A percentile compares a stretch with the other conserved stretches of the same genome.
Evolutionary conservation across 495 filamentous ascomycete genomes (phyloP).

Genomic region (Penicillium lividum): DNA sequence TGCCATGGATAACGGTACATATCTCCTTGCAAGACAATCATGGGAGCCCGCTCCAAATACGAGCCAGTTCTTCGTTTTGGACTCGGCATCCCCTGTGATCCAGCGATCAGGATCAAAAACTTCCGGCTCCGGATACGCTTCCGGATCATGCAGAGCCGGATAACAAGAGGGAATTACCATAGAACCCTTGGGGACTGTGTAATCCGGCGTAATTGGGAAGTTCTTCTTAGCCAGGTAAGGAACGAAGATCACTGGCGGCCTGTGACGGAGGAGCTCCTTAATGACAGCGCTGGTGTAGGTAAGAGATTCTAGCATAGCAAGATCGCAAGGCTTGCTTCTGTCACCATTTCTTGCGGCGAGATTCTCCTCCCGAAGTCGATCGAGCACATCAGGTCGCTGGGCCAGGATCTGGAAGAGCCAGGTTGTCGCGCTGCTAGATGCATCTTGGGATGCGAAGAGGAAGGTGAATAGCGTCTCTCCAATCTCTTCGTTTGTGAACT

Average conservation of each 20-base stretch:
- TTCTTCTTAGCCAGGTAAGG: constrained; percentile 86
- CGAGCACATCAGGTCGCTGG: constrained; percentile 83
- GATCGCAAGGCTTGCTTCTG: constrained; percentile 59
- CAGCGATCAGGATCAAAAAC: constrained; percentile 82
- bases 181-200: constrained; percentile 83
- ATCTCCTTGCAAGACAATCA: constrained; percentile 88
- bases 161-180: constrained; percentile 91
- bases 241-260: constrained; percentile 94
- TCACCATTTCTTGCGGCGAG: constrained; percentile 72
- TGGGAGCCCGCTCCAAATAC: constrained; percentile 93
- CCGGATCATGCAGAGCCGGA: constrained; percentile 84
- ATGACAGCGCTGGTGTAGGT: constrained; percentile 86
- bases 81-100: constrained; percentile 85
- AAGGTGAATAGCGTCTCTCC: constrained; percentile 91
- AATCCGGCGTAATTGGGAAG: constrained; percentile 81
- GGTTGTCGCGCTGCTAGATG: constrained; percentile 83
- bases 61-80: constrained; percentile 90
- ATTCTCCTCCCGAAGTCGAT: constrained; percentile 83
- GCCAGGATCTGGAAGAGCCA: constrained; percentile 92
- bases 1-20: constrained; percentile 81
- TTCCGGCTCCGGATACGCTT: constrained; percentile 83
- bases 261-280: constrained; percentile 87
- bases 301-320: constrained; percentile 85
- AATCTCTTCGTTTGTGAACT: constrained; percentile 88
- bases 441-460: constrained; percentile 94